These are phyloP conservation scores for Solidago caesia DNA, from an alignment of 129 eudicot species.

Conservation along the genomic window DNA sequence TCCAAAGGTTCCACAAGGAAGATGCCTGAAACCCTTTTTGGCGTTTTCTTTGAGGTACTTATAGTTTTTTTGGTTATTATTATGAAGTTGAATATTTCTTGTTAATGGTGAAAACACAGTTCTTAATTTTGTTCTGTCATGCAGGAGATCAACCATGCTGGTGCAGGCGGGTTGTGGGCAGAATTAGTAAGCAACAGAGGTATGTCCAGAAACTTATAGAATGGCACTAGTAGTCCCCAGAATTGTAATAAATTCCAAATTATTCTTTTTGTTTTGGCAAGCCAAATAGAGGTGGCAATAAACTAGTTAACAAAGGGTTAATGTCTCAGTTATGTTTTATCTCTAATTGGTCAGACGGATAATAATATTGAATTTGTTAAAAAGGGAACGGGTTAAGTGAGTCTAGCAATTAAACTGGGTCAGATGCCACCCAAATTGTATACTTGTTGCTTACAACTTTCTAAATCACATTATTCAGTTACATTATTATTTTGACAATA, in stretches of 20 bases:
- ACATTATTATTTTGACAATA: not conserved
- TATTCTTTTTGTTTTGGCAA: not conserved
- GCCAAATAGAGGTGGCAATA: not conserved
- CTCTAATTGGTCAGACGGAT: too few species aligned
- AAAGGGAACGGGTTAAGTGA: too few species aligned
- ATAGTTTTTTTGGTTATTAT: not conserved
- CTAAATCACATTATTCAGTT: not conserved
- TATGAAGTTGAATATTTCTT: not conserved
- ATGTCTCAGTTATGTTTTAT: too few species aligned
- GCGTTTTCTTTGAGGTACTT: conserved; percentile 89
- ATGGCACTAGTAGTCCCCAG: not conserved
- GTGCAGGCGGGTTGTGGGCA: conserved; percentile 99
- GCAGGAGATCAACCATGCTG: conserved; percentile 99
- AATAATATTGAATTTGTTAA: too few species aligned
- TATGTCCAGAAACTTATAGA: conserved; percentile 10
- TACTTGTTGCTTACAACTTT: not conserved
- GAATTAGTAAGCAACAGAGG: conserved; percentile 95
- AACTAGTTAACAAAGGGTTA: too few species aligned
- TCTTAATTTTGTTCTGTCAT: conserved; percentile 9
- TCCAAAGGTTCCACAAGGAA: conserved; percentile 53
- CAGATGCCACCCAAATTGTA: not conserved
- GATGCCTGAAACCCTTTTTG: conserved; percentile 67
- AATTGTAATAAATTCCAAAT: not conserved
- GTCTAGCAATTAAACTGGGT: too few species aligned
- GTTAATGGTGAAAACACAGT: not conserved